Evolutionary conservation across 1,139 yeast species (phyloP).

Genomic region (Geotrichum restrictum): DNA sequence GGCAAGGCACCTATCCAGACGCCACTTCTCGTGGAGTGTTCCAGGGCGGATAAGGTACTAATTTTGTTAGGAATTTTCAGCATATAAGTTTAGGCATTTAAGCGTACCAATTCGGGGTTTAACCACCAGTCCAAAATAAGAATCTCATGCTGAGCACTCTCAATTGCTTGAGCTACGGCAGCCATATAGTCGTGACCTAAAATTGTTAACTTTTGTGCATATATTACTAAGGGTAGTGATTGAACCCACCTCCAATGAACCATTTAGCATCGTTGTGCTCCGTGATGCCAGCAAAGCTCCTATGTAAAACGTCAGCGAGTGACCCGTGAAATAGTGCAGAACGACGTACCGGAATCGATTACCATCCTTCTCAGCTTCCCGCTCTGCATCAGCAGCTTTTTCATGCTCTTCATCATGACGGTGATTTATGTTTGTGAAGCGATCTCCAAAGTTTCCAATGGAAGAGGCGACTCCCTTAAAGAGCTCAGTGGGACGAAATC

Average conservation of each 20-base stretch:
- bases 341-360: constrained; percentile 20
- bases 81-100: not conserved
- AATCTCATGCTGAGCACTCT: constrained; percentile 60
- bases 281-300: constrained; percentile 52
- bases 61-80: not conserved
- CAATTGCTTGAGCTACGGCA: constrained; percentile 58
- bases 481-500: constrained; percentile 10
- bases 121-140: constrained; percentile 68
- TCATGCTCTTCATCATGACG: constrained; percentile 24
- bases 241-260: constrained; percentile 55
- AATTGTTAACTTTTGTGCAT: not conserved
- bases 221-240: not conserved
- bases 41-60: constrained; percentile 56
- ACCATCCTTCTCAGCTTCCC: constrained; percentile 20
- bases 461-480: constrained; percentile 21
- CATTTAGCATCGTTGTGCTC: constrained; percentile 58
- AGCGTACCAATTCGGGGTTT: constrained; percentile 48
- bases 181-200: constrained; percentile 39
- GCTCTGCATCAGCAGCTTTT: constrained; percentile 17
- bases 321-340: too few species aligned
- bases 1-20: constrained; percentile 55
- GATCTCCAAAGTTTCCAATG: constrained; percentile 20
- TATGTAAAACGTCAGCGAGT: not conserved
- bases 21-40: constrained; percentile 60
- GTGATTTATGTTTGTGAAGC: constrained; percentile 21